Evolutionary conservation across 2,329 filamentous ascomycete species (phyloP).

Genomic region (Sphaerostilbella broomeana): DNA sequence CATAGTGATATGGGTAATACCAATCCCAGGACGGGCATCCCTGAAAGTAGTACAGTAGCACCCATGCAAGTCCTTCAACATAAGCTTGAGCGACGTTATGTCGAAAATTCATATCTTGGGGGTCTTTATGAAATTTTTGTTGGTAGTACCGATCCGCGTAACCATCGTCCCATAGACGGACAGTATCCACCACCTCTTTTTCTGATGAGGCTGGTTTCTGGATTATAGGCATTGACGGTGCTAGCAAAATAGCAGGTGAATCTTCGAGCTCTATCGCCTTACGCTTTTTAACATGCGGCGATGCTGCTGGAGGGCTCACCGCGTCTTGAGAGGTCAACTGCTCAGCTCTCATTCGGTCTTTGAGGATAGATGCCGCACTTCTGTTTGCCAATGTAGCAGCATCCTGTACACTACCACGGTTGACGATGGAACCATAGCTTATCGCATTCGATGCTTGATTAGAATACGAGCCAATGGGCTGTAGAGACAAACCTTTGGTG

Average conservation of each 20-base stretch:
- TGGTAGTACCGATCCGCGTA: slow-evolving; percentile 96
- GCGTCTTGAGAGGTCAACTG: too few species aligned
- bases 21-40: slow-evolving; percentile 98
- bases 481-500: slow-evolving; percentile 26
- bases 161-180: slow-evolving; percentile 89
- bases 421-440: slow-evolving; percentile 85
- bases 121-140: slow-evolving; percentile 84
- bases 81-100: slow-evolving; percentile 86
- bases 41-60: slow-evolving; percentile 94
- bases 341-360: slow-evolving; percentile 64
- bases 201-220: slow-evolving; percentile 46
- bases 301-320: background rate
- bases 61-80: slow-evolving; percentile 91
- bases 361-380: slow-evolving; percentile 83
- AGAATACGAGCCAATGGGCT: slow-evolving; percentile 43
- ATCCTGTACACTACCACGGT: slow-evolving; percentile 58
- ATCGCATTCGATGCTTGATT: slow-evolving; percentile 51
- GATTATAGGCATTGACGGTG: too few species aligned
- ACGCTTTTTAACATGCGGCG: slow-evolving; percentile 61
- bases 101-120: slow-evolving; percentile 76
- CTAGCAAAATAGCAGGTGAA: too few species aligned
- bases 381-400: slow-evolving; percentile 85
- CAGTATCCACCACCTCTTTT: slow-evolving; percentile 67
- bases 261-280: slow-evolving; percentile 67
- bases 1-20: slow-evolving; percentile 99